Evolutionary conservation across 371 early-diverging fungal genomes (phyloP).

Genomic region (Mucor racemosus): DNA sequence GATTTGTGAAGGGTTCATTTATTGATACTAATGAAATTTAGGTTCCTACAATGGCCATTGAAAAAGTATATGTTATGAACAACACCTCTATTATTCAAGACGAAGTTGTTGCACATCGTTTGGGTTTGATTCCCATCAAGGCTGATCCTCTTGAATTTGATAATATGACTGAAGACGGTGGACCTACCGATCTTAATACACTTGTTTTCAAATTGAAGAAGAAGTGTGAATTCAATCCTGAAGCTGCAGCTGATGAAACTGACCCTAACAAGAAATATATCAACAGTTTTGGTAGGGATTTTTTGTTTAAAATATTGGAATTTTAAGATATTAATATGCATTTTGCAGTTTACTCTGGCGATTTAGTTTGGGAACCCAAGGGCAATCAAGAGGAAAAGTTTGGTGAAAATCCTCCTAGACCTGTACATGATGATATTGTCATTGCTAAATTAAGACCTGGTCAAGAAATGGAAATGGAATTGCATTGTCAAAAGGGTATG

Average conservation of each 20-base stretch:
- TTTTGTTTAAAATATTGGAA: neutral
- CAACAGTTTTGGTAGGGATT: conserved; percentile 59
- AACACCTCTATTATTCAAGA: conserved; percentile 97
- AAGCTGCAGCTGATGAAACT: conserved; percentile 67
- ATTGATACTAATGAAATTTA: conserved; percentile 21
- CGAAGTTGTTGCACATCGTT: conserved; percentile 97
- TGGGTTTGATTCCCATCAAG: conserved; percentile 96
- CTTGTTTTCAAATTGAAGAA: conserved; percentile 88
- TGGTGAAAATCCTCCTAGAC: conserved; percentile 68
- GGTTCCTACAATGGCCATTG: conserved; percentile 98
- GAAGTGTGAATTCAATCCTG: conserved; percentile 70
- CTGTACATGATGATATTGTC: conserved; percentile 89
- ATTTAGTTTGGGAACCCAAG: conserved; percentile 88
- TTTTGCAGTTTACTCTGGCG: conserved; percentile 73
- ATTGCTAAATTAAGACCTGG: conserved; percentile 96
- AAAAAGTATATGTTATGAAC: conserved; percentile 93
- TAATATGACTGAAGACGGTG: conserved; percentile 73
- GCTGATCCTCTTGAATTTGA: conserved; percentile 84
- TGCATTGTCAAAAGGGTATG: conserved; percentile 93
- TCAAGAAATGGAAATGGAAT: conserved; percentile 86
- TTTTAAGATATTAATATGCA: neutral
- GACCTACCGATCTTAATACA: conserved; percentile 92
- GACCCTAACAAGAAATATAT: conserved; percentile 74
- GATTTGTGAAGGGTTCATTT: neutral
- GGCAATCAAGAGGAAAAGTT: conserved; percentile 85